Conservation (phyloP, 2,329 filamentous ascomycete species). For the Botrytis tulipae region DNA sequence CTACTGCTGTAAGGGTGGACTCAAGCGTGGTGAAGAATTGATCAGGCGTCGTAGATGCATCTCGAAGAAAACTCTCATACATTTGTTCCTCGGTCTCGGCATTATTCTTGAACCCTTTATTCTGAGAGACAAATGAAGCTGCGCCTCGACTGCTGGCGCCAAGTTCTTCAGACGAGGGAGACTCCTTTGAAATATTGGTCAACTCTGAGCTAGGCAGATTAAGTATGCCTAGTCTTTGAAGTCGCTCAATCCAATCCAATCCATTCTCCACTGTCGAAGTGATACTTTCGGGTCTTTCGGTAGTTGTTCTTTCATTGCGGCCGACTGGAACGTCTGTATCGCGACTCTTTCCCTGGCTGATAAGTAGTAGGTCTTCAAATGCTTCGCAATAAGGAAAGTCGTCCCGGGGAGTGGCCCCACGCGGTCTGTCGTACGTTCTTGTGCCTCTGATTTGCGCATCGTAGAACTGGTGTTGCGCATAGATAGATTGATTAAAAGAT, state of each 20-base stretch:
- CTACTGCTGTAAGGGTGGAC: slow-evolving; percentile 7
- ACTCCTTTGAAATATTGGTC: not conserved
- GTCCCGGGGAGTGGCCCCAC: slow-evolving; percentile 4
- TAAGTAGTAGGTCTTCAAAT: slow-evolving; percentile 37
- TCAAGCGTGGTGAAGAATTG: slow-evolving; percentile 8
- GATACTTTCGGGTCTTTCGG: not conserved
- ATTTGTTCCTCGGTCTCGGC: slow-evolving; percentile 35
- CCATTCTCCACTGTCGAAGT: not conserved
- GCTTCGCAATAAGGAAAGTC: slow-evolving; percentile 34
- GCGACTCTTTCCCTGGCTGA: slow-evolving; percentile 20
- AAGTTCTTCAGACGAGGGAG: not conserved
- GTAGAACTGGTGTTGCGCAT: not conserved
- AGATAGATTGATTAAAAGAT: slow-evolving; percentile 14
- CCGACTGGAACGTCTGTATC: not conserved
- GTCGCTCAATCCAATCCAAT: slow-evolving; percentile 25
- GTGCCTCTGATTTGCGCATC: not conserved
- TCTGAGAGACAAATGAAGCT: not conserved
- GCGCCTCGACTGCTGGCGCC: not conserved
- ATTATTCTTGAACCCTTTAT: not conserved
- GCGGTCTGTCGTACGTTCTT: too few species aligned
- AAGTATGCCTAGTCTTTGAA: slow-evolving; percentile 21
- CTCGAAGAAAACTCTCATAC: slow-evolving; percentile 32
- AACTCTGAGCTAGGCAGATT: not conserved
- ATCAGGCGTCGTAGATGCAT: slow-evolving; percentile 7
- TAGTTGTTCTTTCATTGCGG: not conserved